Evolutionary conservation across 495 filamentous ascomycete genomes (phyloP), one percentile per base, ranked within the genome.

Genomic region (Lophiotrema nucula): DNA sequence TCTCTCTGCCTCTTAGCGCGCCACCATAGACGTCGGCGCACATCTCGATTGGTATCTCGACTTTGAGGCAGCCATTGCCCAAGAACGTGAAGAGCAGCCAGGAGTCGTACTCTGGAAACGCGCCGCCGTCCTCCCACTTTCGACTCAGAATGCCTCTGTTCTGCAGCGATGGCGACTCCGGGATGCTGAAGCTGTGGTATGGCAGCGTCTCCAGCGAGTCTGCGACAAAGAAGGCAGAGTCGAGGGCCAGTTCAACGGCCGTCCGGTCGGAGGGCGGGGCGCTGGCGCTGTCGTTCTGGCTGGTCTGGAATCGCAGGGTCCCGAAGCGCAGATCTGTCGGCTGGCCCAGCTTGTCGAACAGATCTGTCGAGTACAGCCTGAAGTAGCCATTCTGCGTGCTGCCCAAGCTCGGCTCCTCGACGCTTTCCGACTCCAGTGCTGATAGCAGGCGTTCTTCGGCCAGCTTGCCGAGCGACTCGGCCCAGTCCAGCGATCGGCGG

Each of bases 71-170:
- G 1, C 51, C 52, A 22, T 56, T 11, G 2, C 58, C 52, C 2
- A 62, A 38, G 46, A 62, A 62, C 18, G 58, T 62, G 46, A 62
- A 62, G 22, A 62, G 46, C 21, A 62, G 52, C 58, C 58, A 62
- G 6, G 58, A 62, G 28, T 62, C 58, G 38, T 49, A 62, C 2
- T 35, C 33, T 4, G 58, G 58, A 44, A 56, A 62, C n/a, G 45
- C 45, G 38, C 51, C 58, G 37, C 33, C 45, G 25, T 56, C 58
- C 15, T 56, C 52, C 3, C 23, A 38, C 26, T 50, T 62, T 28
- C 58, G 21, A 43, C 51, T 51, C 6, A 45, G 45, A n/a, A 62
- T 56, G 33, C 58, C 58, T 11, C 52, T 15, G 52, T 62, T 62
- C 22, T 27, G 44, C 26, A 62, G 38, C 18, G 58, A 62, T 8